Evolutionary conservation across 2,329 filamentous ascomycete species (phyloP).

Genomic region (Aschersonia sp.): DNA sequence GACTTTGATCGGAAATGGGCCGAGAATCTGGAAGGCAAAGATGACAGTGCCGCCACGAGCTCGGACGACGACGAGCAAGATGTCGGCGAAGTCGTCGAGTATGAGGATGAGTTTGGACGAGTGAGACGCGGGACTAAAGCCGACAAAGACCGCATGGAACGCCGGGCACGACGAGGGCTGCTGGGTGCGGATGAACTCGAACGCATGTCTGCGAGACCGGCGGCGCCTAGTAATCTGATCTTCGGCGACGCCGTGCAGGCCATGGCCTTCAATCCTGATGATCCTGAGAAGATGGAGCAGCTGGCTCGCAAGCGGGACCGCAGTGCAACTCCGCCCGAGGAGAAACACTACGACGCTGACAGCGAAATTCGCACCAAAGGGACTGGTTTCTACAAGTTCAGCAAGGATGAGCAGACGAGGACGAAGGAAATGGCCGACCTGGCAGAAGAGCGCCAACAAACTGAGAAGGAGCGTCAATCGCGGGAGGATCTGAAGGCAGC

Average conservation of each 20-base stretch:
- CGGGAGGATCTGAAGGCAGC: constrained; percentile 42
- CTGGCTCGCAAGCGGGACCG: constrained; percentile 67
- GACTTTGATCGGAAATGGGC: constrained; percentile 98
- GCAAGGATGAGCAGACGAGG: constrained; percentile 53
- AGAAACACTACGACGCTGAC: constrained; percentile 73
- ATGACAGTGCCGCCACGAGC: constrained; percentile 41
- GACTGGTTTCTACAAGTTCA: constrained; percentile 85
- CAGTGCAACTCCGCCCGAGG: constrained; percentile 64
- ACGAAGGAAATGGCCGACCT: constrained; percentile 62
- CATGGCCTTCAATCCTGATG: constrained; percentile 67
- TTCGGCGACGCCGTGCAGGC: constrained; percentile 76
- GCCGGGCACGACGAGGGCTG: constrained; percentile 32
- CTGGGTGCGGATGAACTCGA: constrained; percentile 48
- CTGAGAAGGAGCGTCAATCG: constrained; percentile 45
- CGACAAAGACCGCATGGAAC: constrained; percentile 50
- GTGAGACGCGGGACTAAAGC: constrained; percentile 56
- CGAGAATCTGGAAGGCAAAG: constrained; percentile 42
- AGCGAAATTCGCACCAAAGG: constrained; percentile 78
- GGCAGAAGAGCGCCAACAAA: constrained; percentile 50
- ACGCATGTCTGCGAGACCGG: constrained; percentile 52
- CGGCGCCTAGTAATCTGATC: constrained; percentile 57
- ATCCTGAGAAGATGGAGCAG: constrained; percentile 58
- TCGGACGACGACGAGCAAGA: constrained; percentile 25
- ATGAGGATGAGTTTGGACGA: constrained; percentile 87
- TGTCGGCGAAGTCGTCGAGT: constrained; percentile 60